These are phyloP conservation scores for Starmerella bombicola DNA, from an alignment of 805 yeast genomes.

Conservation along the genomic window DNA sequence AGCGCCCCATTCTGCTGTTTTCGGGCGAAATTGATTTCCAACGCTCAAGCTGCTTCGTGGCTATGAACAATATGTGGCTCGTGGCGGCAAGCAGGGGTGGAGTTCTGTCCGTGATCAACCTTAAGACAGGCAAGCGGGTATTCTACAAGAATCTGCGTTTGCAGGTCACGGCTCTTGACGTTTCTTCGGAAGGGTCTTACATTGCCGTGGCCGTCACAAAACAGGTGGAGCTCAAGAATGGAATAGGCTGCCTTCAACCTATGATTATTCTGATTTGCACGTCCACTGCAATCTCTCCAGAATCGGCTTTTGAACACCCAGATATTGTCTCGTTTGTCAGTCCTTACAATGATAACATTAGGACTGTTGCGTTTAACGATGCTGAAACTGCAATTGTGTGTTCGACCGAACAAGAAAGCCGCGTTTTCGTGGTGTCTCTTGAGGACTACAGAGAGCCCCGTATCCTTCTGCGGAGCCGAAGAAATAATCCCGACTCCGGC, in stretches of 20 bases:
- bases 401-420: constrained; percentile 62
- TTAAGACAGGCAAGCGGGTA: constrained; percentile 48
- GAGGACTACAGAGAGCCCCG: constrained; percentile 52
- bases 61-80: constrained; percentile 44
- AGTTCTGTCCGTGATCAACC: constrained; percentile 50
- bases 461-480: constrained; percentile 52
- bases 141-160: constrained; percentile 58
- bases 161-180: constrained; percentile 67
- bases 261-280: constrained; percentile 49
- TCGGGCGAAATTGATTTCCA: constrained; percentile 46
- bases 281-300: constrained; percentile 5
- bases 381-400: constrained; percentile 62
- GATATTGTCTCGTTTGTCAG: constrained; percentile 61
- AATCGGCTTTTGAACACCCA: constrained; percentile 27
- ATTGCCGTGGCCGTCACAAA: constrained; percentile 57
- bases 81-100: constrained; percentile 67
- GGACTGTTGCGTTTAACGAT: constrained; percentile 56
- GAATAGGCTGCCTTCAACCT: constrained; percentile 59
- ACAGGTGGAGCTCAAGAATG: not conserved
- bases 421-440: constrained; percentile 65
- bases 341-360: constrained; percentile 79
- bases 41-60: constrained; percentile 11
- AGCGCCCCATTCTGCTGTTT: constrained; percentile 45
- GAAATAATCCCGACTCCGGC: constrained; percentile 45
- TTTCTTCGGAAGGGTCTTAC: constrained; percentile 50